phyloP scores from a whole-genome alignment of 805 yeast genomes.

The Schwanniomyces yamadae region DNA sequence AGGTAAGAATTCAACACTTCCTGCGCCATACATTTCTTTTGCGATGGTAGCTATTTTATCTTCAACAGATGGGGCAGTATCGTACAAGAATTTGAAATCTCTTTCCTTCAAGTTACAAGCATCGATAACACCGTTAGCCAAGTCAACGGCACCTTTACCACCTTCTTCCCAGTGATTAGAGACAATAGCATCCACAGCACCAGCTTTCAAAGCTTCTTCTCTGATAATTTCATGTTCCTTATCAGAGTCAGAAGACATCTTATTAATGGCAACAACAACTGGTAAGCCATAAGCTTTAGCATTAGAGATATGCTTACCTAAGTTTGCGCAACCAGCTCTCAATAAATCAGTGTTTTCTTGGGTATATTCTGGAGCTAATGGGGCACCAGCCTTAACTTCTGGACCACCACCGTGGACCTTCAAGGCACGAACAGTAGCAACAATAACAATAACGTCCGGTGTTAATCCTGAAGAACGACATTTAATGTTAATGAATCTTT shows the following conservation, averaged over 20 bases:
- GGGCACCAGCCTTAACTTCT: slow-evolving; percentile 81
- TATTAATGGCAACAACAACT: slow-evolving; percentile 80
- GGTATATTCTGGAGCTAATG: slow-evolving; percentile 70
- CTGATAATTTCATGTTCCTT: slow-evolving; percentile 68
- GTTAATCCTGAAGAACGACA: slow-evolving; percentile 77
- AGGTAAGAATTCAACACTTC: slow-evolving; percentile 64
- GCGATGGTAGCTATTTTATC: slow-evolving; percentile 68
- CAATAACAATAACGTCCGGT: slow-evolving; percentile 77
- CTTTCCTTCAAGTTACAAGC: slow-evolving; percentile 52
- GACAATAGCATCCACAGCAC: slow-evolving; percentile 76
- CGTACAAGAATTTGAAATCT: slow-evolving; percentile 56
- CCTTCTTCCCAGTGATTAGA: slow-evolving; percentile 89
- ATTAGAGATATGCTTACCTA: slow-evolving; percentile 73
- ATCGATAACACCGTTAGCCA: slow-evolving; percentile 68
- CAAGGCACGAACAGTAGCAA: slow-evolving; percentile 81
- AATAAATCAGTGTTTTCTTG: slow-evolving; percentile 71
- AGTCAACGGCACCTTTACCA: slow-evolving; percentile 74
- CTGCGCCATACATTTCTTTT: slow-evolving; percentile 76
- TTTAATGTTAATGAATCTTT: slow-evolving; percentile 78
- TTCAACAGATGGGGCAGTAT: slow-evolving; percentile 59
- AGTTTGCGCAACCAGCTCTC: slow-evolving; percentile 67
- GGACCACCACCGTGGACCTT: slow-evolving; percentile 90
- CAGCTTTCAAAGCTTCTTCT: slow-evolving; percentile 68
- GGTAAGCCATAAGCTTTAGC: slow-evolving; percentile 73
- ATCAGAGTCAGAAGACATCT: slow-evolving; percentile 70